Evolutionary conservation across 2,329 filamentous ascomycete species (phyloP), one percentile per base, ranked within the genome.

Genomic region (Xenoacremonium recifei): DNA sequence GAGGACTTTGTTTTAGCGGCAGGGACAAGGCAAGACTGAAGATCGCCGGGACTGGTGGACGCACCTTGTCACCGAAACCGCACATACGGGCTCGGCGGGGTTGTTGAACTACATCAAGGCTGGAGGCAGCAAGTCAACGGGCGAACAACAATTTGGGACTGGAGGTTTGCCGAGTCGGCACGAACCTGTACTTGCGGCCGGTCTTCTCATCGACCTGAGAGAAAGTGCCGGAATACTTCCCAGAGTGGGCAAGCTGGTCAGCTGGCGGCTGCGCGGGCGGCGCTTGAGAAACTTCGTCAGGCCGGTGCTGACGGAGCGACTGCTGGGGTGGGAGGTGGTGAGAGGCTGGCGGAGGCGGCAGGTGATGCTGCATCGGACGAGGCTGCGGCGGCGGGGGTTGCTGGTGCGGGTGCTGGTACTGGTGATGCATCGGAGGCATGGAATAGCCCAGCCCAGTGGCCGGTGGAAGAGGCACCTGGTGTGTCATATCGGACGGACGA

Each of bases 21-120:
- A 50, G 45, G 34, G 2, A 13, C n/a, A 15, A 20, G 20, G 18
- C 15, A n/a, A 30, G 9, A 23, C n/a, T 16, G 13, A 16, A 27
- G n/a, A 35, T 31, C 13, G 10, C 32, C 19, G 15, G n/a, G n/a
- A 20, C n/a, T 35, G 21, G 36, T 16, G 44, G 42, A 56, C 71
- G 42, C 69, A 93, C 89, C 79, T 97, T 99, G 72, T 99, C 93
- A 49, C 93, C 93, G 70, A 97, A 99, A 6, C 93, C 93, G 71
- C 93, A 99, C 93, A 97, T 97, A 48, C 93, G 87, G 52, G 93
- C 93, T 57, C 93, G 83, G 57, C 89, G 78, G 37, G 93, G 93
- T 66, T 97, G 90, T 70, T 99, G 93, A 53, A 88, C 83, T 46
- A 96, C 89, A 52, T 84, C 74, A 37, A 96, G 77, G 48, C 83